Percentiles rank a stretch among this genome's conserved stretches.
Evolutionary conservation across 75 land plant genomes (phyloP).

Genomic region (Pinus albicaulis): DNA sequence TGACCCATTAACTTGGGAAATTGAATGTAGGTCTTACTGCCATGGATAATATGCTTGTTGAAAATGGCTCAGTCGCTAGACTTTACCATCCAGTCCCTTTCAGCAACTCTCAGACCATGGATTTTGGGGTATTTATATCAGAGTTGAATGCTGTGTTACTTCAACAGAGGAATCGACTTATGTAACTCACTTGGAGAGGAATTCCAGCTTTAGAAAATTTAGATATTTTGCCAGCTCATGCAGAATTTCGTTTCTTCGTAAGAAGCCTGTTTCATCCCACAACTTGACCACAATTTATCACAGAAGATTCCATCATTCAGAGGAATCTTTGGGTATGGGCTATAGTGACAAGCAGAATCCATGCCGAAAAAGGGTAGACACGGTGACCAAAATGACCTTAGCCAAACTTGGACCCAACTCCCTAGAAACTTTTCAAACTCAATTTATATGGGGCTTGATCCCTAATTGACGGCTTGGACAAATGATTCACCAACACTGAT

Average conservation of each 20-base stretch:
- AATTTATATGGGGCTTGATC: no score
- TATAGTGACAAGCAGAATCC: conserved; percentile 14
- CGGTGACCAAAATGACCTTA: no score
- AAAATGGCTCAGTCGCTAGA: neutral
- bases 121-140: no score
- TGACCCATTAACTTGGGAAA: no score
- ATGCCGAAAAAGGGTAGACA: no score
- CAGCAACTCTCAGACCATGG: neutral
- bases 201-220: neutral
- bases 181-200: conserved; percentile 14
- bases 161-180: neutral
- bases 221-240: neutral
- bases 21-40: neutral
- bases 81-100: neutral
- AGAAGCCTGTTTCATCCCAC: conserved; percentile 4
- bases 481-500: no score
- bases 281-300: neutral
- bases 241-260: neutral
- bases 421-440: no score
- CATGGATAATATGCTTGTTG: neutral
- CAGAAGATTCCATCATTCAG: conserved; percentile 1
- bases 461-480: no score
- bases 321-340: conserved; percentile 13
- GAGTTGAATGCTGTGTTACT: neutral
- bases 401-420: no score